Evolutionary conservation across 345 rosid species (phyloP), one percentile per base, ranked within the genome.

Genomic region (Sonneratia caseolaris): DNA sequence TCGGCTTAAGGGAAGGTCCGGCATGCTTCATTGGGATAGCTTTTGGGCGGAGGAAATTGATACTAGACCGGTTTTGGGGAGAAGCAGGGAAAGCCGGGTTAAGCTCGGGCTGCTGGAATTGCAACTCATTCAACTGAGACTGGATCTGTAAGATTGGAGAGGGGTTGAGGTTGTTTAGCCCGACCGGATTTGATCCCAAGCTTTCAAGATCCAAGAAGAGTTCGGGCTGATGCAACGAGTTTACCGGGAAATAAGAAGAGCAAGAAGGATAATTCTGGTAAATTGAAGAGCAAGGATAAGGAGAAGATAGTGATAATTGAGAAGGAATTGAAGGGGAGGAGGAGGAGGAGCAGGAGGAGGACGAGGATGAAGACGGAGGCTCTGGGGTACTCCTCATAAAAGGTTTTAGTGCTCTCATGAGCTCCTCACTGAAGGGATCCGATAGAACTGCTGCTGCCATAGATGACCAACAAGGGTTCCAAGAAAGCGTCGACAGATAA

Each of bases 71-170:
- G 68, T 38, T 18, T 4, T 22, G 65, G 8, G 0, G 76, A 32
- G 73, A 7, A 0, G 66, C 66, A 36, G 0, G 24, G 37, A 49
- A 15, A 24, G n/a, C 11, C 21, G 48, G 68, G 68, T 18, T 36
- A 37, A 49, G 27, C 2, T 75, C 32, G 32, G 32, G 32, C 32
- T 27, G 32, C 32, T 27, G 32, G 32, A 27, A 27, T 27, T 27
- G 32, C 32, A 27, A 27, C 32, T 27, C 32, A 27, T 27, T 1
- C 32, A 40, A 40, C 43, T 40, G 43, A 8, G 9, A 40, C 79
- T 94, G 92, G 66, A 89, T 85, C 77, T 87, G 92, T 40, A 80
- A 79, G 80, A 93, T 87, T 75, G 90, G 98, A 76, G 83, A 81
- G 18, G 86, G 81, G 70, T 85, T 85, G 48, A 87, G 91, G 8